Percentiles rank a stretch among this genome's conserved stretches.
Conservation (phyloP, 768 basidiomycete species). For the Rhizopogon roseolus region DNA sequence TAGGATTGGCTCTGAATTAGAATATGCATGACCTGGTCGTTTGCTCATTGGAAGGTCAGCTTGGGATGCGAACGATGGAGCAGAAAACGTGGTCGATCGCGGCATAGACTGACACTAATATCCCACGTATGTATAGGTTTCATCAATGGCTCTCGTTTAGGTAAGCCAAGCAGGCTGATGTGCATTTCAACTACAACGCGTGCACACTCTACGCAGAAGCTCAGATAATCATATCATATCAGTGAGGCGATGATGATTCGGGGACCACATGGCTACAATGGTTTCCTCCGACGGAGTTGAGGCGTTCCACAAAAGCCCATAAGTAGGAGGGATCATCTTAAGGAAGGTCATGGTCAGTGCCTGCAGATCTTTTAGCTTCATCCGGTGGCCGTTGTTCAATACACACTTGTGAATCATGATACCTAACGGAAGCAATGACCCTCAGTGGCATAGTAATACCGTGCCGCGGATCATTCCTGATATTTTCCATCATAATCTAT, state of each 20-base stretch:
- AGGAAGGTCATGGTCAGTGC: not conserved
- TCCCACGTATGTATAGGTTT: conserved; percentile 31
- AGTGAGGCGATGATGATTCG: not conserved
- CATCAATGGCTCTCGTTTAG: conserved; percentile 20
- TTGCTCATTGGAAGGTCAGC: conserved; percentile 18
- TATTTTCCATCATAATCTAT: too few relatives aligned
- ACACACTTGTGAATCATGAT: too few relatives aligned
- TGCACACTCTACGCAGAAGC: too few relatives aligned
- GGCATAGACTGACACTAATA: conserved; percentile 23
- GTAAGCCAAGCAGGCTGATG: not conserved
- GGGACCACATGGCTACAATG: not conserved
- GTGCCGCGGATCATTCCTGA: too few relatives aligned
- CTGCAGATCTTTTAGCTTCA: not conserved
- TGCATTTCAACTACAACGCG: too few relatives aligned
- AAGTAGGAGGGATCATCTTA: not conserved
- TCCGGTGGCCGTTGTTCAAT: not conserved
- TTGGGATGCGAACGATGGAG: conserved; percentile 13
- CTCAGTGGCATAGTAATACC: too few relatives aligned
- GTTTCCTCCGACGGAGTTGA: not conserved
- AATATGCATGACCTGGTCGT: conserved; percentile 24
- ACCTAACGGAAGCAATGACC: too few relatives aligned
- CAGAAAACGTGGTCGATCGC: conserved; percentile 20
- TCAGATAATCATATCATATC: not conserved
- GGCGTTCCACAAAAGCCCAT: not conserved
- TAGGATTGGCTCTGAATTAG: conserved; percentile 25